phyloP scores from a whole-genome alignment of 352 stramenopile genomes.

The Pythium phragmitis region DNA sequence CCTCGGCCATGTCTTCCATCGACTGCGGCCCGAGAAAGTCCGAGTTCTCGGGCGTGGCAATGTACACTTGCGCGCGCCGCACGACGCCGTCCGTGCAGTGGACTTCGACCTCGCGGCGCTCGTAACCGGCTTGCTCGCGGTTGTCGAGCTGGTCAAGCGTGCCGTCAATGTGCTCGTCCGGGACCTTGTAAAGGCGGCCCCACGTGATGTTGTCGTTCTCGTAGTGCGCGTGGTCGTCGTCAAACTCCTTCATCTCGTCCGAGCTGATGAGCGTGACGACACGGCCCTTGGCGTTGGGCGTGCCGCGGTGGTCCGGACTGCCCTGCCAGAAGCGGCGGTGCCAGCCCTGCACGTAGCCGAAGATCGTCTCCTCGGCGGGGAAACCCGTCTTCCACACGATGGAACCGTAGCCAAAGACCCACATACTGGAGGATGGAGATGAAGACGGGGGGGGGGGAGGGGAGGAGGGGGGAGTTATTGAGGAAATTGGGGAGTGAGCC shows the following conservation, averaged over 20 bases:
- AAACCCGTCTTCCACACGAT: slow-evolving; percentile 82
- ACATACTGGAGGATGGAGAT: slow-evolving; percentile 41
- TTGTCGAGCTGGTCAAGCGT: slow-evolving; percentile 83
- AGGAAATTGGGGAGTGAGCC: slow-evolving; percentile 19
- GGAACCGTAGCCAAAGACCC: slow-evolving; percentile 85
- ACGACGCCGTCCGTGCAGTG: slow-evolving; percentile 67
- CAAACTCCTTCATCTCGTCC: slow-evolving; percentile 71
- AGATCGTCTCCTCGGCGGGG: slow-evolving; percentile 59
- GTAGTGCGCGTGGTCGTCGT: slow-evolving; percentile 69
- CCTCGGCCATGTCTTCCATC: slow-evolving; percentile 72
- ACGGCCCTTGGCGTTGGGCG: slow-evolving; percentile 65
- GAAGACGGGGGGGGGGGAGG: neutral
- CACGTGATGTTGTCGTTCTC: slow-evolving; percentile 70
- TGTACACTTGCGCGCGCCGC: slow-evolving; percentile 80
- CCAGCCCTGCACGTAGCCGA: slow-evolving; percentile 82
- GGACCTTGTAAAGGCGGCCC: slow-evolving; percentile 87
- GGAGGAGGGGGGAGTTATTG: neutral
- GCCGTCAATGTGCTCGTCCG: slow-evolving; percentile 67
- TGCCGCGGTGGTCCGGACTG: slow-evolving; percentile 85
- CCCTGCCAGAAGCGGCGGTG: slow-evolving; percentile 90
- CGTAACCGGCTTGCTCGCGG: slow-evolving; percentile 84
- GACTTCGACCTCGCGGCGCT: slow-evolving; percentile 74
- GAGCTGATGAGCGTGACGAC: slow-evolving; percentile 86
- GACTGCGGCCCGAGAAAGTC: slow-evolving; percentile 78
- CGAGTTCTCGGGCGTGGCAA: slow-evolving; percentile 77